A percentile compares a stretch with the other conserved stretches of the same genome.
Conservation (phyloP, 306 rosid genomes). For the Nissolia schottii region DNA sequence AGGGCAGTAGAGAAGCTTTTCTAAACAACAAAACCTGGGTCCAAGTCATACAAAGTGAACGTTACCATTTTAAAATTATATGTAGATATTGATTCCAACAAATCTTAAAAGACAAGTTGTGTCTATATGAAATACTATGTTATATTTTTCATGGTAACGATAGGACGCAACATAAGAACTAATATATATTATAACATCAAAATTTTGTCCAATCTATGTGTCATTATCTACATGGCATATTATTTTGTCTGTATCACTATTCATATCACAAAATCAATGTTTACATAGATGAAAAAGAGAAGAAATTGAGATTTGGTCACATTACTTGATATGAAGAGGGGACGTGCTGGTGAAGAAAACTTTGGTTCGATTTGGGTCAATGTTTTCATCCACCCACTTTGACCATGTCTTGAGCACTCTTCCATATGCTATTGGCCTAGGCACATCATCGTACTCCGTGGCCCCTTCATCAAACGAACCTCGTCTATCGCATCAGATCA, state of each 20-base stretch:
- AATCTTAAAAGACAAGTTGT: neutral
- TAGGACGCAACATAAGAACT: neutral
- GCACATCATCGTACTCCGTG: slow-evolving; percentile 75
- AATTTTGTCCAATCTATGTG: neutral
- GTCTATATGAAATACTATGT: neutral
- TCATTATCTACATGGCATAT: neutral
- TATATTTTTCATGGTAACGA: neutral
- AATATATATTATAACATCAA: neutral
- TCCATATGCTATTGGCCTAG: slow-evolving; percentile 60
- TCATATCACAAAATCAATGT: neutral
- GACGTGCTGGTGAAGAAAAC: slow-evolving; percentile 88
- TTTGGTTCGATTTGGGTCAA: slow-evolving; percentile 67
- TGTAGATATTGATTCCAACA: neutral
- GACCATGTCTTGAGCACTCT: slow-evolving; percentile 85
- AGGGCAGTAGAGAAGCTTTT: neutral
- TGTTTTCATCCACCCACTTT: slow-evolving; percentile 72
- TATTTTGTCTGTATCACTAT: neutral
- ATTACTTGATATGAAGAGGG: slow-evolving; percentile 97
- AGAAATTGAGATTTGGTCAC: neutral
- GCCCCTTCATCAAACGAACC: slow-evolving; percentile 87
- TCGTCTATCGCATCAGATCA: slow-evolving; percentile 51
- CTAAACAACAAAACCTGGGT: neutral
- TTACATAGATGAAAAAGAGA: neutral
- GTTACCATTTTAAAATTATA: neutral
- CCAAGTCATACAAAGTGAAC: neutral